Base-by-base conservation (phyloP, 371 early-diverging fungal genomes). In the Mortierella sp. region DNA sequence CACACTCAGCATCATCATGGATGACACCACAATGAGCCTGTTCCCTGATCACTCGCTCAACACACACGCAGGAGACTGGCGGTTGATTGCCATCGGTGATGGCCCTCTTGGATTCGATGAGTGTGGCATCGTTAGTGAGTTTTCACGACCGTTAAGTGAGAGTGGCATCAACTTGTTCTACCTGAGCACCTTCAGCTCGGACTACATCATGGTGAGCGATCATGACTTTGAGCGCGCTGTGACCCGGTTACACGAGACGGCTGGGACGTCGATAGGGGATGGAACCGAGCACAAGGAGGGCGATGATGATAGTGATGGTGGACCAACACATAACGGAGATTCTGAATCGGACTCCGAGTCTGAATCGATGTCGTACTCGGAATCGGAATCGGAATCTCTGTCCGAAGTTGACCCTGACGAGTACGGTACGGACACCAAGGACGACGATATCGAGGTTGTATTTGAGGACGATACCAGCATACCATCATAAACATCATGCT, bases 11-110 rank as follows among this genome's bases (percentile, higher is more conserved):
- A 63, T 73, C 38, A 73, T 73, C 14, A 73, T 73, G 74, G 74
- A 73, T 30, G 74, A 73, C 27, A 60, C 51, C 14, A 73, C 74
- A 1, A 38, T 73, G 64, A 60, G 57, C 12, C 45, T 67, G 10
- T 73, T 73, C 68, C 74, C 74, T 0, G 74, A 73, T 13, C 63
- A 73, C 26, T 64, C 74, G 10, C 68, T 73, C 50, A 73, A 73
- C 61, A 67, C 74, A 3, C 74, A 73, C 14, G 74, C 59, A 39
- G 74, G 74, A n/a, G 61, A 64, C 54, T 73, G 74, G 74, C 63
- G 68, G 24, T 61, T 73, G 38, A 73, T 73, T 39, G 63, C 74
- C 12, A 73, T 73, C 41, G 74, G 74, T 16, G 74, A 73, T 24
- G 74, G 74, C 10, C 74, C 74, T 12, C 55, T 73, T 9, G 74